These are phyloP conservation scores for Penicillium sp. DNA, from an alignment of 2,329 filamentous ascomycete genomes.

Conservation along the genomic window DNA sequence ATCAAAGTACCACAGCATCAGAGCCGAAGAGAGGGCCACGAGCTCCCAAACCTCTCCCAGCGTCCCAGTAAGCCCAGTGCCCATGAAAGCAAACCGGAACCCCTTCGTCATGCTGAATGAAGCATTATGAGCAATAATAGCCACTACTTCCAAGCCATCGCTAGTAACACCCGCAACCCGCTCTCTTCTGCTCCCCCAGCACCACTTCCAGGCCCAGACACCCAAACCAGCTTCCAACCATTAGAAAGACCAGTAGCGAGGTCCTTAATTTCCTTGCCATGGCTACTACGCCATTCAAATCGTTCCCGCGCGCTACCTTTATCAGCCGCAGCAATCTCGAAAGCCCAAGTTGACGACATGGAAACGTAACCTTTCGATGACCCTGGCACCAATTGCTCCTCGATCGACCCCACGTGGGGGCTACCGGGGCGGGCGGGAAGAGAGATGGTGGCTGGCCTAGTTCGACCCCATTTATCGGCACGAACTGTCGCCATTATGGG, in stretches of 20 bases:
- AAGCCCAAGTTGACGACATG: not conserved
- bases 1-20: slow-evolving; percentile 14
- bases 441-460: slow-evolving; percentile 2
- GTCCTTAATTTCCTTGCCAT: slow-evolving; percentile 15
- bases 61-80: slow-evolving; percentile 6
- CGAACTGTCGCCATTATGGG: slow-evolving; percentile 7
- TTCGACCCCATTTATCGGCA: slow-evolving; percentile 12
- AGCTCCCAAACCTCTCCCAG: slow-evolving; percentile 13
- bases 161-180: slow-evolving; percentile 9
- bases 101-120: slow-evolving; percentile 14
- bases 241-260: slow-evolving; percentile 6
- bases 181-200: slow-evolving; percentile 7
- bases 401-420: not conserved
- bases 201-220: not conserved
- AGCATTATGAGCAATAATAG: slow-evolving; percentile 12
- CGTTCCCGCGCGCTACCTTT: not conserved
- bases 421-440: not conserved
- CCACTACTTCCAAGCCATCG: slow-evolving; percentile 14
- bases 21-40: slow-evolving; percentile 4
- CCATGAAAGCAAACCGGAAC: slow-evolving; percentile 10
- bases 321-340: not conserved
- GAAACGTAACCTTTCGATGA: not conserved
- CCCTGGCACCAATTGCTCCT: not conserved
- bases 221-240: slow-evolving; percentile 11
- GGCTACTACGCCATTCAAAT: slow-evolving; percentile 13